A percentile compares a stretch with the other conserved stretches of the same genome.
Conservation (phyloP, 2,329 filamentous ascomycete genomes). For the Aspergillus pseudoviridinutans region DNA sequence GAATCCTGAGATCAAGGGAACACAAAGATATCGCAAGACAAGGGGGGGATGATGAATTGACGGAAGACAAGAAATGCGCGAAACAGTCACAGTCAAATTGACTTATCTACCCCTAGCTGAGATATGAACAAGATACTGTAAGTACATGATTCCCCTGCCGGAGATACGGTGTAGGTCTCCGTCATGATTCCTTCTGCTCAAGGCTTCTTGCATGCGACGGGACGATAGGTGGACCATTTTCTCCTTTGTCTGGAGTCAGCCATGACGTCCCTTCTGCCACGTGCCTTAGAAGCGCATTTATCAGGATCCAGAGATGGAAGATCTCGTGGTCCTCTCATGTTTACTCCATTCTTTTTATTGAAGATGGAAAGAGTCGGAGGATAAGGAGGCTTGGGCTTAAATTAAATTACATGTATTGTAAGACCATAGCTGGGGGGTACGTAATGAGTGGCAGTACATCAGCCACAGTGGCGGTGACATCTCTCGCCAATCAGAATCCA, state of each 20-base stretch:
- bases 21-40: background rate
- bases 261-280: background rate
- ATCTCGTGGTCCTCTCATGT: background rate
- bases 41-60: background rate
- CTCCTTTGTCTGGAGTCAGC: background rate
- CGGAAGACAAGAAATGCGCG: background rate
- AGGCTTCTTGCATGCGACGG: background rate
- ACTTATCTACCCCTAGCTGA: background rate
- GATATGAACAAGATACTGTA: background rate
- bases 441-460: background rate
- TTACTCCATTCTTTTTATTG: background rate
- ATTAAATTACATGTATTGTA: background rate
- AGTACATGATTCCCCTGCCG: background rate
- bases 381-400: background rate
- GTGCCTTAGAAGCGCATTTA: background rate
- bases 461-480: conserved; percentile 33
- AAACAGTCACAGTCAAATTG: background rate
- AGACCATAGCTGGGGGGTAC: background rate
- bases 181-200: background rate
- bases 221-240: background rate
- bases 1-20: background rate
- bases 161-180: background rate
- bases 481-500: conserved; percentile 21
- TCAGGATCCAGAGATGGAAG: background rate
- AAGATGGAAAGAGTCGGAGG: background rate